A percentile compares a stretch with the other conserved stretches of the same genome.
These are phyloP conservation scores for Blastobotrys persicus DNA, from an alignment of 1,139 yeast species.

Conservation along the genomic window DNA sequence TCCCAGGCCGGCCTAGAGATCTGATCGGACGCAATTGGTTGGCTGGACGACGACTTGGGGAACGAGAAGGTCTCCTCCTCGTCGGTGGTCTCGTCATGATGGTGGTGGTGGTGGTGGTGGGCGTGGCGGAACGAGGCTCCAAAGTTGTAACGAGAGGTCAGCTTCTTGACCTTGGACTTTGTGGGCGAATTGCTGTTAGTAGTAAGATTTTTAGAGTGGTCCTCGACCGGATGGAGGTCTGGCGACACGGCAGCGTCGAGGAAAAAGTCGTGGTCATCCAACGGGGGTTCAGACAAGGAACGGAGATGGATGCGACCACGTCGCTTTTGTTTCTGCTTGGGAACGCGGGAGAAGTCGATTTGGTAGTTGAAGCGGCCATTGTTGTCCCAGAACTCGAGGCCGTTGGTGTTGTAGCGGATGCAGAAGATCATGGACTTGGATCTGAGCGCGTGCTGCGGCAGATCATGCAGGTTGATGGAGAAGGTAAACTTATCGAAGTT, in stretches of 20 bases:
- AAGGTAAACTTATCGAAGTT: slow-evolving; percentile 48
- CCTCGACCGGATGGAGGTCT: not conserved
- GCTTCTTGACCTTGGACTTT: slow-evolving; percentile 20
- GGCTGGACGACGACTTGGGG: slow-evolving; percentile 15
- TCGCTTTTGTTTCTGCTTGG: slow-evolving; percentile 9
- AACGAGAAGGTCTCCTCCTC: slow-evolving; percentile 17
- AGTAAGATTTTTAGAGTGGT: not conserved
- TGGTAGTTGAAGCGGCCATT: slow-evolving; percentile 59
- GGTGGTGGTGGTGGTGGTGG: slow-evolving; percentile 11
- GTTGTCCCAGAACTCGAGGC: slow-evolving; percentile 74
- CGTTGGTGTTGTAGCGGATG: slow-evolving; percentile 52
- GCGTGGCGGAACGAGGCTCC: slow-evolving; percentile 36
- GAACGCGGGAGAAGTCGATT: slow-evolving; percentile 42
- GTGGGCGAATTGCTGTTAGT: not conserved
- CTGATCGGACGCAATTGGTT: slow-evolving; percentile 12
- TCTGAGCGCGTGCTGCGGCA: slow-evolving; percentile 35
- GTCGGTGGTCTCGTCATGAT: slow-evolving; percentile 16
- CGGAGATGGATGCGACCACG: not conserved
- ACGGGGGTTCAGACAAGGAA: slow-evolving; percentile 3
- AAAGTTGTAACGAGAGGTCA: slow-evolving; percentile 40
- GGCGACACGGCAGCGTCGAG: slow-evolving; percentile 7
- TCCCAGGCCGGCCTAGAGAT: slow-evolving; percentile 41
- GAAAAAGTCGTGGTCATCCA: slow-evolving; percentile 7
- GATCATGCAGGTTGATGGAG: slow-evolving; percentile 41
- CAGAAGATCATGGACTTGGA: slow-evolving; percentile 49